Percentiles rank a stretch among this genome's conserved stretches.
Conservation (phyloP, 495 filamentous ascomycete species). For the Staphylotrichum longicolle region DNA sequence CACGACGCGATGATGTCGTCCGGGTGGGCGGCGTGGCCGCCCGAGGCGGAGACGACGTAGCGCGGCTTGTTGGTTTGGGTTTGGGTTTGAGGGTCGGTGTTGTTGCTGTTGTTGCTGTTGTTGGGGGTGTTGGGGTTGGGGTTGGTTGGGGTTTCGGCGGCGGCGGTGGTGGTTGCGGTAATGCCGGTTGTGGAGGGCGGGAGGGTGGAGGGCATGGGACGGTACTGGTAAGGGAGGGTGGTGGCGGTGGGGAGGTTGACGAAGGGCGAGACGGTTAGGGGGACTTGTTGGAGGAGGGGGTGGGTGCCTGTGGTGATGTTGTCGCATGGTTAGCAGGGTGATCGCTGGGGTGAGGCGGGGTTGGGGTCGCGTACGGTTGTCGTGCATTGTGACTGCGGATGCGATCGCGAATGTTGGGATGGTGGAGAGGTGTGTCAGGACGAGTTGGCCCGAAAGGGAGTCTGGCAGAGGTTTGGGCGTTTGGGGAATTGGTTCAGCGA, state of each 20-base stretch:
- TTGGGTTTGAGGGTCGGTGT: constrained; percentile 7
- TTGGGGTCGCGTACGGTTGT: constrained; percentile 41
- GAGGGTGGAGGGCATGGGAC: constrained; percentile 76
- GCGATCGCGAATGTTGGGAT: neutral
- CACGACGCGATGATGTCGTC: constrained; percentile 80
- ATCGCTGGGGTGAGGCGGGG: neutral
- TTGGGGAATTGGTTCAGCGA: too few relatives aligned
- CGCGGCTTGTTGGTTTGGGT: constrained; percentile 41
- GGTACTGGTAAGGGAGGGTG: constrained; percentile 95
- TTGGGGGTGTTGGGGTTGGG: constrained; percentile 33
- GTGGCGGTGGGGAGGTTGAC: constrained; percentile 85
- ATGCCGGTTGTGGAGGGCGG: constrained; percentile 70
- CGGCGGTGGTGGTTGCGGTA: constrained; percentile 31
- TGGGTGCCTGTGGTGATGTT: constrained; percentile 60
- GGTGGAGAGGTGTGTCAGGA: too few relatives aligned
- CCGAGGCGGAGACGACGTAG: constrained; percentile 72
- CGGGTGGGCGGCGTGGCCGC: constrained; percentile 69
- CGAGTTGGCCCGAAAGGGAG: too few relatives aligned
- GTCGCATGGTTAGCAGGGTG: constrained; percentile 11
- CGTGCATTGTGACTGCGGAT: constrained; percentile 40
- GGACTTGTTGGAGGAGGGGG: constrained; percentile 85
- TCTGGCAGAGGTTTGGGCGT: too few relatives aligned
- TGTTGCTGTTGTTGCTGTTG: neutral
- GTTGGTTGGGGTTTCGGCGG: constrained; percentile 34
- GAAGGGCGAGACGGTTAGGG: constrained; percentile 91